phyloP scores from a whole-genome alignment of 2,329 filamentous ascomycete genomes.

The Aspergillus felis region DNA sequence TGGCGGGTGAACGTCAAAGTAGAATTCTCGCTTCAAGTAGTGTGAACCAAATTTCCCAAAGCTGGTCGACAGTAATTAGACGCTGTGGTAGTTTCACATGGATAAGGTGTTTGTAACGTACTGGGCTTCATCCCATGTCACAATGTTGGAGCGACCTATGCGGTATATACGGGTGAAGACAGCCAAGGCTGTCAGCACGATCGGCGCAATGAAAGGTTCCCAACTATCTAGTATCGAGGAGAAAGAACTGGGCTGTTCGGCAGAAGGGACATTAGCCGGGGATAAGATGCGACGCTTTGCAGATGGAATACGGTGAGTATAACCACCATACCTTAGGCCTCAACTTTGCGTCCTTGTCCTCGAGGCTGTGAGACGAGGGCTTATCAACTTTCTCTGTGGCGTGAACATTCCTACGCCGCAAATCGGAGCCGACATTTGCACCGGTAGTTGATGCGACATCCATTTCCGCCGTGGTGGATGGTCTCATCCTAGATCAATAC shows the following conservation, averaged over 20 bases:
- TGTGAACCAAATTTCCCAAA: conserved; percentile 89
- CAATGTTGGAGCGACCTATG: conserved; percentile 65
- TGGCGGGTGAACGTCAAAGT: conserved; percentile 95
- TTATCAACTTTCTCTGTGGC: conserved; percentile 26
- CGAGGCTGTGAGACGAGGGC: conserved; percentile 8
- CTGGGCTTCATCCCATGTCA: conserved; percentile 75
- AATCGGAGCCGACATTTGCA: conserved; percentile 30
- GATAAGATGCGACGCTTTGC: not conserved
- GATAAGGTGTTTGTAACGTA: conserved; percentile 31
- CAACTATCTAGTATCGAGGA: conserved; percentile 50
- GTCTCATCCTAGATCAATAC: not conserved
- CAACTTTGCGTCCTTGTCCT: conserved; percentile 33
- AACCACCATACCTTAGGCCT: conserved; percentile 30
- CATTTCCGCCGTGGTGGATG: conserved; percentile 27
- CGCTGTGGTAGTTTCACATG: not conserved
- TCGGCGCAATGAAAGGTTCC: conserved; percentile 60
- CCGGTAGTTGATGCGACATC: conserved; percentile 34
- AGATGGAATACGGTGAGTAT: not conserved
- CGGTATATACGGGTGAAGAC: conserved; percentile 66
- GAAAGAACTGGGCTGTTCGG: conserved; percentile 31
- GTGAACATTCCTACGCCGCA: conserved; percentile 42
- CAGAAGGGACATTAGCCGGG: not conserved
- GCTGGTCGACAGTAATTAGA: conserved; percentile 21
- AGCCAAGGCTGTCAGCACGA: conserved; percentile 59
- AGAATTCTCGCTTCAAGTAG: conserved; percentile 98